Base-by-base conservation (phyloP, 345 rosid species). In the Streptanthus diversifolius region DNA sequence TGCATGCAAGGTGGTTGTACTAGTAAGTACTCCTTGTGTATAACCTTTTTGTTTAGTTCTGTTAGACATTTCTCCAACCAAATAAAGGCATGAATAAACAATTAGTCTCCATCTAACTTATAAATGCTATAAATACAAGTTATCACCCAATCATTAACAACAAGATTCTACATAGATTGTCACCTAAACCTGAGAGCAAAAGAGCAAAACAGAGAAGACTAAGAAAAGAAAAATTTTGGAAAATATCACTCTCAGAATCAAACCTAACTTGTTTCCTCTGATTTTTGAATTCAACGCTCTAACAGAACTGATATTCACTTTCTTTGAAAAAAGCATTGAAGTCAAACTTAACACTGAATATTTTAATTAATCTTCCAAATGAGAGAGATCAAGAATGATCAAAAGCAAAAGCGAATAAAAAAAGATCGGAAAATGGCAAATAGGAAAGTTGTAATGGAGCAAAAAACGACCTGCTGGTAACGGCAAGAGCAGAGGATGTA, bases 1-100 rank as follows among this genome's bases (percentile, higher is more conserved):
- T 85, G 88, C 80, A 79, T 53, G 57, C 73, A 76, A 81, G 58
- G 58, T 67, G 60, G 29, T 45, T 47, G 58, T 24, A 67, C 43
- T 25, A 53, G 68, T 64, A 54, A 62, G 77, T 37, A 44, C 55
- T 58, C 57, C 55, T 54, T 68, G 54, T 68, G 44, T 39, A 14
- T 35, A 53, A 24, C 5, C 56, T 47, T 49, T 43, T 35, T 25
- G 1, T 59, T 44, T 1, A 66, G n/a, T 52, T 78, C 73, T 77
- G 55, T 52, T 29, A 60, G 17, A 66, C 29, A 71, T 53, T 56
- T 72, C 70, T 72, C 70, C 77, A 72, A 45, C 4, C 5, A 71
- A 57, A 12, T 30, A 17, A 73, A 3, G 1, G 2, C n/a, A 59
- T 29, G 59, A 47, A 19, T 37, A 41, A 47, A 41, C 48, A 70